Conservation (phyloP, 2,329 filamentous ascomycete genomes). For the Colletotrichum sp. region DNA sequence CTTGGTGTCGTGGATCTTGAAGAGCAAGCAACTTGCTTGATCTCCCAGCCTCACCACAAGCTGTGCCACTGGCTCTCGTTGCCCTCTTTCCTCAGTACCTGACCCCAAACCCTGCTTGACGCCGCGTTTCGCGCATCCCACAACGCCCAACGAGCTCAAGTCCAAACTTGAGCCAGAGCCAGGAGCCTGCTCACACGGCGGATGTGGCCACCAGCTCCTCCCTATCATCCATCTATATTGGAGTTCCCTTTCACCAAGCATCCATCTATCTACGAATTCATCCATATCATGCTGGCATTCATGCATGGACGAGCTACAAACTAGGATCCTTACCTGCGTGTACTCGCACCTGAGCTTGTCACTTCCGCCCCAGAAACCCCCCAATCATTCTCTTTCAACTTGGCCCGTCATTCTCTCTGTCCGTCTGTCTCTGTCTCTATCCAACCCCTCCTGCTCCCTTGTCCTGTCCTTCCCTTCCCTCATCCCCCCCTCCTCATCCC, state of each 20-base stretch:
- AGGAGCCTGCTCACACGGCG: neutral
- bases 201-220: neutral
- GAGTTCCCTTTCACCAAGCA: neutral
- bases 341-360: neutral
- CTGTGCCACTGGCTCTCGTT: neutral
- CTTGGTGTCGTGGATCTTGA: neutral
- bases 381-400: neutral
- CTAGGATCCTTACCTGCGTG: neutral
- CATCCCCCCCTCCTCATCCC: neutral
- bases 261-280: neutral
- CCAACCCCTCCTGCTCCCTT: constrained; percentile 1
- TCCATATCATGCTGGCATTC: neutral
- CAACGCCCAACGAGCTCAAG: neutral
- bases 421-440: constrained; percentile 14
- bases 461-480: neutral
- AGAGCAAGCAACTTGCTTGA: neutral
- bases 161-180: neutral
- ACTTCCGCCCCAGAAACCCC: neutral
- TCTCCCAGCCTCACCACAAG: neutral
- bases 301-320: neutral
- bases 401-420: constrained; percentile 18
- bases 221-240: neutral
- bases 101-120: neutral
- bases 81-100: neutral
- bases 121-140: neutral